Conservation (phyloP, 495 filamentous ascomycete species). For the Tetracladium marchalianum region DNA sequence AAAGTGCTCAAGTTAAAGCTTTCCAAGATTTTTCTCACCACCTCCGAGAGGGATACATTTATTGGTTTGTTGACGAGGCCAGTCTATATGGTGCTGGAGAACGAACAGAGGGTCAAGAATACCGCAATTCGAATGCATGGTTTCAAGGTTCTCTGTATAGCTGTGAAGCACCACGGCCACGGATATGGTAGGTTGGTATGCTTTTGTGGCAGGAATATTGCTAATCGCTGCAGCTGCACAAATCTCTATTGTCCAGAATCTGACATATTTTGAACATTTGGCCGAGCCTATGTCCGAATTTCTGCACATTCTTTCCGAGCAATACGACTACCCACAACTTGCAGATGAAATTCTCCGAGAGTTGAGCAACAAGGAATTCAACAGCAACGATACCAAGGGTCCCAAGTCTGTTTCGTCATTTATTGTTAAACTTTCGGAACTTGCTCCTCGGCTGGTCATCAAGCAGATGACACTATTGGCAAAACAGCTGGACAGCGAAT, state of each 20-base stretch:
- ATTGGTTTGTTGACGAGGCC: conserved; percentile 88
- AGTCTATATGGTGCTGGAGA: conserved; percentile 88
- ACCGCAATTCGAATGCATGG: conserved; percentile 89
- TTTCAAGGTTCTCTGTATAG: conserved; percentile 94
- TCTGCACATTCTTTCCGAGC: conserved; percentile 86
- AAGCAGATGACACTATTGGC: conserved; percentile 93
- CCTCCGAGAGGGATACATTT: conserved; percentile 94
- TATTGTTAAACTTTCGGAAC: conserved; percentile 89
- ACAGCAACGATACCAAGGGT: conserved; percentile 86
- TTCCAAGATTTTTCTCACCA: conserved; percentile 84
- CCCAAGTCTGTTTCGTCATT: conserved; percentile 98
- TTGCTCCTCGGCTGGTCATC: conserved; percentile 83
- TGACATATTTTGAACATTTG: conserved; percentile 97
- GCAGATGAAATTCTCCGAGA: conserved; percentile 91
- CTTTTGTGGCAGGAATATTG: neutral
- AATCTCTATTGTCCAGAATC: conserved; percentile 92
- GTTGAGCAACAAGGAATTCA: conserved; percentile 95
- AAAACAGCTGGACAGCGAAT: conserved; percentile 92
- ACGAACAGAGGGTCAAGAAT: conserved; percentile 84
- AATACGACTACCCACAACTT: conserved; percentile 96
- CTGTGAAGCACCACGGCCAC: conserved; percentile 96
- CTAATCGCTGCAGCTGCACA: conserved; percentile 59
- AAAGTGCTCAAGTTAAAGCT: conserved; percentile 92
- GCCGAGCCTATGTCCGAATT: conserved; percentile 99
- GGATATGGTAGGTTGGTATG: conserved; percentile 61